phyloP scores from a whole-genome alignment of 495 filamentous ascomycete genomes.

The Neurospora sp. region DNA sequence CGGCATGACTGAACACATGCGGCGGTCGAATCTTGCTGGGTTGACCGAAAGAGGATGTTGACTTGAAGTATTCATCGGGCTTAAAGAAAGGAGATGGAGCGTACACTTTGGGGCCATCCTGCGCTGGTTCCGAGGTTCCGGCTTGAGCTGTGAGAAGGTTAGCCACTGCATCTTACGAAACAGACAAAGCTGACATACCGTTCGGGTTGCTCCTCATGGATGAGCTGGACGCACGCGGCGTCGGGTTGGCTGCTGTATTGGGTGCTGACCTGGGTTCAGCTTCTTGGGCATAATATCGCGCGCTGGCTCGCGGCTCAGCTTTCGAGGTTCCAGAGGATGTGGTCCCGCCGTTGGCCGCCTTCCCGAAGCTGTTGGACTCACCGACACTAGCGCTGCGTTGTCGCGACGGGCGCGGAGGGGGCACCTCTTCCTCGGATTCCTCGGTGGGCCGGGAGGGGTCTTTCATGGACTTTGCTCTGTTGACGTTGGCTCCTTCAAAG shows the following conservation, averaged over 20 bases:
- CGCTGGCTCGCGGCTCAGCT: background rate
- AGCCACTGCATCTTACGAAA: background rate
- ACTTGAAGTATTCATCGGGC: background rate
- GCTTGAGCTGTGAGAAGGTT: background rate
- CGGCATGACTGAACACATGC: background rate
- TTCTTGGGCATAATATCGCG: background rate
- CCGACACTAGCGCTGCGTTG: conserved; percentile 23
- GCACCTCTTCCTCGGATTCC: conserved; percentile 3
- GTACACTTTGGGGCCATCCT: conserved; percentile 20
- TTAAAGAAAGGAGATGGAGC: conserved; percentile 8
- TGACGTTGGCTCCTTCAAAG: conserved; percentile 31
- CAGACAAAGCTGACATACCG: conserved; percentile 6
- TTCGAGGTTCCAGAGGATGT: background rate
- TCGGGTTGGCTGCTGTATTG: conserved; percentile 13
- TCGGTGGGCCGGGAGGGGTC: conserved; percentile 9
- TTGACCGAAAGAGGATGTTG: background rate
- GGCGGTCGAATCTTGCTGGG: background rate
- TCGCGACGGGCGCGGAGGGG: conserved; percentile 11
- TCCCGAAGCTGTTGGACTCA: conserved; percentile 13
- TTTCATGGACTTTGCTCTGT: conserved; percentile 30
- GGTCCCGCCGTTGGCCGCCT: conserved; percentile 7
- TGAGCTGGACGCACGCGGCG: conserved; percentile 3
- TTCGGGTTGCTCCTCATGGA: conserved; percentile 13
- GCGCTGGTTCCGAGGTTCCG: conserved; percentile 3
- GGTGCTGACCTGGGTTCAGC: conserved; percentile 16